These are phyloP conservation scores for Neonectria sp. DNA, from an alignment of 2,329 filamentous ascomycete species.

Conservation along the genomic window DNA sequence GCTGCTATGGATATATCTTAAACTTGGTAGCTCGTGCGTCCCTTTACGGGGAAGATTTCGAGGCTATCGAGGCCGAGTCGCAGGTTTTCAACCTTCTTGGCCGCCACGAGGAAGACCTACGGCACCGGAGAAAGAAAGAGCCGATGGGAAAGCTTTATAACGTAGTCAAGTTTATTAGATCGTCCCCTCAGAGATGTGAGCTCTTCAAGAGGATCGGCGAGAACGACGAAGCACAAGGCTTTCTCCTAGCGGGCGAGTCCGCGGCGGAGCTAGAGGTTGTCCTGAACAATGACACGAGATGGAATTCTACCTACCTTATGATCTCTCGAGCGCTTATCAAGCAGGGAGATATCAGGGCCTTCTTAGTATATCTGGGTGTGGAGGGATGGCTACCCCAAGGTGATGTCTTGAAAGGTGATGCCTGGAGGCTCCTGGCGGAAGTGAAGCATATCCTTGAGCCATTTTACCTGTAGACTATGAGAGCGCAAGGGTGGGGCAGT, in stretches of 20 bases:
- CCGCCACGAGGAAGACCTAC: background rate
- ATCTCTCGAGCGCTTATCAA: constrained; percentile 19
- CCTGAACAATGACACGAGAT: background rate
- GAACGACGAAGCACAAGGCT: background rate
- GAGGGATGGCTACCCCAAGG: constrained; percentile 6
- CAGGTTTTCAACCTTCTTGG: background rate
- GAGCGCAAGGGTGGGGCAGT: background rate
- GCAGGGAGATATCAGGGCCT: constrained; percentile 15
- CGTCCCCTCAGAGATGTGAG: background rate
- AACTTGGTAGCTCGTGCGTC: background rate
- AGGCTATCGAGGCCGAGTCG: background rate
- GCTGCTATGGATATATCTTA: background rate
- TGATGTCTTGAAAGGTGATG: constrained; percentile 8
- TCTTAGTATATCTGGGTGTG: background rate
- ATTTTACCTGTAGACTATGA: background rate
- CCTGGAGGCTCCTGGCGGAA: constrained; percentile 4
- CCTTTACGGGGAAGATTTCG: background rate
- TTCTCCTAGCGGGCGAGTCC: background rate
- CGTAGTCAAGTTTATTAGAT: constrained; percentile 1
- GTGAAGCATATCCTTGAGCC: constrained; percentile 6
- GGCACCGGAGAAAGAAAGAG: background rate
- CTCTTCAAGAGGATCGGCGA: background rate
- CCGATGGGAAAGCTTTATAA: constrained; percentile 1
- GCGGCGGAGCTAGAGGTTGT: background rate
- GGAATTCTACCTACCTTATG: constrained; percentile 14